Evolutionary conservation across 805 yeast species (phyloP), one percentile per base, ranked within the genome.

Genomic region (Nadsonia fulvescens): DNA sequence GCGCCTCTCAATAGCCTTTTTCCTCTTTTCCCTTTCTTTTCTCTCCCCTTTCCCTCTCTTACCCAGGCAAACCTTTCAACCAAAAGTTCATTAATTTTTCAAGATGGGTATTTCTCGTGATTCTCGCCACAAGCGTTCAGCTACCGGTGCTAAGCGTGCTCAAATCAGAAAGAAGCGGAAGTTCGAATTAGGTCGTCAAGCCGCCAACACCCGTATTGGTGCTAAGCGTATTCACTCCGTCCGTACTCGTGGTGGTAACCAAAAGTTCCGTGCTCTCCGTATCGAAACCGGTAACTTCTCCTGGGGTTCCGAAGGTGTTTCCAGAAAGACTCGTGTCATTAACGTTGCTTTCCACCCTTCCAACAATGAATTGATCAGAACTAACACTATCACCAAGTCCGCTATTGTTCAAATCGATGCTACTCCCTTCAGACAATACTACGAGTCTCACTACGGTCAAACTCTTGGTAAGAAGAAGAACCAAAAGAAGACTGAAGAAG

Each of bases 41-140:
- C n/a, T n/a, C n/a, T n/a, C n/a, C n/a, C n/a, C n/a, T n/a, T n/a
- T n/a, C n/a, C n/a, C n/a, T n/a, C n/a, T n/a, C n/a, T n/a, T n/a
- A n/a, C n/a, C n/a, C n/a, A n/a, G n/a, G n/a, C n/a, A n/a, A n/a
- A n/a, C n/a, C n/a, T n/a, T n/a, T n/a, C n/a, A n/a, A n/a, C n/a
- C n/a, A n/a, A n/a, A n/a, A n/a, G n/a, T n/a, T n/a, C n/a, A n/a
- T n/a, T n/a, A n/a, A n/a, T n/a, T n/a, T n/a, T n/a, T n/a, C n/a
- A 76, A 61, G 61, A 86, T 86, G 98, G 96, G 98, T 83, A 86
- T 86, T 77, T 82, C 96, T 66, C 86, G 98, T 73, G 96, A 89
- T 73, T 86, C 98, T 64, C 94, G 95, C 70, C 98, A 89, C 83
- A 86, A 86, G 79, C 91, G 98, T 67, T 66, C 95, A 54, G 93